phyloP scores from a whole-genome alignment of 192 early-diverging fungal genomes.

The Kickxella alabastrina region DNA sequence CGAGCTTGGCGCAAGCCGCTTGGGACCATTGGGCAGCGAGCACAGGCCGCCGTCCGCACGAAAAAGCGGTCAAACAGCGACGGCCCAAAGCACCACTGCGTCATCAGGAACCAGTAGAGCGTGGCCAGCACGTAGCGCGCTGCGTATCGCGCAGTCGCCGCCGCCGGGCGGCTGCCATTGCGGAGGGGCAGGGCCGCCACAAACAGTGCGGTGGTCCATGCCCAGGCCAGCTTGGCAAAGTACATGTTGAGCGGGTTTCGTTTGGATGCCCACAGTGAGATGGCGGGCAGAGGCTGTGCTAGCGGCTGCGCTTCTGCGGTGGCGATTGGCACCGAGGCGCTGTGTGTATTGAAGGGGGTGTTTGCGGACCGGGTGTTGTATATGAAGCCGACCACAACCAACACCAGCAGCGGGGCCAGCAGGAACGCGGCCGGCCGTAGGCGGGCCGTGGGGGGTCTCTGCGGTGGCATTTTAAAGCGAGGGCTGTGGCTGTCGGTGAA shows the following conservation, averaged over 20 bases:
- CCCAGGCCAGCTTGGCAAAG: constrained; percentile 85
- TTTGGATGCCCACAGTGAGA: constrained; percentile 59
- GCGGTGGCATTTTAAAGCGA: not conserved
- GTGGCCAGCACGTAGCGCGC: constrained; percentile 62
- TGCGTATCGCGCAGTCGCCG: constrained; percentile 8
- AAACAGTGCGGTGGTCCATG: constrained; percentile 74
- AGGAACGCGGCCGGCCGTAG: constrained; percentile 8
- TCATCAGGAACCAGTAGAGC: constrained; percentile 78
- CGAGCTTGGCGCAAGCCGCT: constrained; percentile 5
- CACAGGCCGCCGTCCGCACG: constrained; percentile 65
- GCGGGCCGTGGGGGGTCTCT: constrained; percentile 3
- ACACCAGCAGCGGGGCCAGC: constrained; percentile 32
- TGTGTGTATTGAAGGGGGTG: too few relatives aligned
- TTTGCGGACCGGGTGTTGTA: too few relatives aligned
- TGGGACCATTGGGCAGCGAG: constrained; percentile 6
- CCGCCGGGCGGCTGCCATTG: constrained; percentile 6
- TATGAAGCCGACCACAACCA: constrained; percentile 19
- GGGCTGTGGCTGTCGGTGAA: too few relatives aligned
- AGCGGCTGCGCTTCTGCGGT: not conserved
- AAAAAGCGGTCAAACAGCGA: constrained; percentile 77
- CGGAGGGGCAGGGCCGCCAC: constrained; percentile 48
- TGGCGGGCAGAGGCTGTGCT: constrained; percentile 3
- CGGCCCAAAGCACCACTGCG: constrained; percentile 84
- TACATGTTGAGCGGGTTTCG: constrained; percentile 70
- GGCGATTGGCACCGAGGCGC: constrained; percentile 1